Base-by-base conservation (phyloP, 306 rosid genomes). In the Sesbania bispinosa region DNA sequence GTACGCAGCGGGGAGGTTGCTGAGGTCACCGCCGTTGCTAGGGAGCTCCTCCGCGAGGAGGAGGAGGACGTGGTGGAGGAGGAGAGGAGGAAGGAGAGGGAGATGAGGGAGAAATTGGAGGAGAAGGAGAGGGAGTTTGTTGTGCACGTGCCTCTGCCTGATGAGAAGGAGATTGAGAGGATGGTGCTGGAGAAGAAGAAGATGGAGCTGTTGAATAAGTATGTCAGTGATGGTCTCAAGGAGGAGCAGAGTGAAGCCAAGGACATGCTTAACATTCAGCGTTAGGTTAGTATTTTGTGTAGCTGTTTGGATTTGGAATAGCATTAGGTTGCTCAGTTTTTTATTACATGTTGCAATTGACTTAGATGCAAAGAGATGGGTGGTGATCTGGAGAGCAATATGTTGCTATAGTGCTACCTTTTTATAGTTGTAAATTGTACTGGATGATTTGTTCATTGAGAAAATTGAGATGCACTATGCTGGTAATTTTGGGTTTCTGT, bases 111-210 rank as follows among this genome's bases (percentile, higher is more conserved):
- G 60, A 58, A 29, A 8, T 6, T 48, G 52, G 84, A 75, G 72
- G 73, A 75, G 57, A 81, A 76, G 73, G 92, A 81, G 73, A 86
- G 76, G 69, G 90, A 90, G 80, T 94, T 94, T 30, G 85, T 94
- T 52, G 98, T 76, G 23, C 98, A 94, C 3, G 98, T 94, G 71
- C 98, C 98, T 0, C 57, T 90, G 77, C 97, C 97, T 0, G 97
- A 94, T 72, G 87, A 83, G 20, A 89, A 82, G 85, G 98, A 94
- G 80, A 90, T 94, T 14, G 98, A 94, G 87, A 90, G 36, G 83
- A 94, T 91, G 98, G 92, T 94, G 65, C 32, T 94, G 77, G 86
- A 94, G 92, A 94, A 90, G 91, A 94, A 94, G 85, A 90, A 90
- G 86, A 77, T 45, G 85, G 98, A 94, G 27, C 60, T 94, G 33